phyloP scores from a whole-genome alignment of 495 filamentous ascomycete genomes.

The Saxispiralis lemnorum region DNA sequence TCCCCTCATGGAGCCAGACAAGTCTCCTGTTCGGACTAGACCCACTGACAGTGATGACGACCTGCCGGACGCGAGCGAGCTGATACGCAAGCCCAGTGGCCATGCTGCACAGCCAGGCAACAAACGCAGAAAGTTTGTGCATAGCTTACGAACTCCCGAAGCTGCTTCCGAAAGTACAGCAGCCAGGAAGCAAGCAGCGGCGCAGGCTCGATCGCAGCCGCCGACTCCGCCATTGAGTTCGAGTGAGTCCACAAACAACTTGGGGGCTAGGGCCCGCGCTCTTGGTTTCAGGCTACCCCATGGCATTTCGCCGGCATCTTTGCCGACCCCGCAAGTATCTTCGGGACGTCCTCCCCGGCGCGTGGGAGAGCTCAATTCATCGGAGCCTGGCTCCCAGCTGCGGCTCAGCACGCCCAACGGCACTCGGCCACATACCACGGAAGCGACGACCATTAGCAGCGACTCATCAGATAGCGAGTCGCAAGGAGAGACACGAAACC shows the following conservation, averaged over 20 bases:
- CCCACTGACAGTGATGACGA: slow-evolving; percentile 11
- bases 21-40: not conserved
- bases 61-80: slow-evolving; percentile 13
- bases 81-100: slow-evolving; percentile 3
- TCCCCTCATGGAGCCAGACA: not conserved
- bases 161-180: too few species aligned
- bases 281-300: slow-evolving; percentile 6
- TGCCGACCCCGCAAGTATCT: slow-evolving; percentile 14
- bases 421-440: too few species aligned
- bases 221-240: slow-evolving; percentile 25
- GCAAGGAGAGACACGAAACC: not conserved
- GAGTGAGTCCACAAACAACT: slow-evolving; percentile 15
- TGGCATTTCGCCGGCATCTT: slow-evolving; percentile 20
- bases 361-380: not conserved
- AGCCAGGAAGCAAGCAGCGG: too few species aligned
- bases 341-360: slow-evolving; percentile 1
- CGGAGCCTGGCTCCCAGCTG: not conserved
- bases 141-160: not conserved
- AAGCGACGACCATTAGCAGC: not conserved
- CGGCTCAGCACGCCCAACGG: not conserved
- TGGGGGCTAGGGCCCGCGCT: not conserved
- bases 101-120: not conserved
- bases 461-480: slow-evolving; percentile 1
- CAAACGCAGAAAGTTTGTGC: slow-evolving; percentile 14
- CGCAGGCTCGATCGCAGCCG: slow-evolving; percentile 8